These are phyloP conservation scores for Talaromyces wortmannii DNA, from an alignment of 495 filamentous ascomycete species.

Conservation along the genomic window DNA sequence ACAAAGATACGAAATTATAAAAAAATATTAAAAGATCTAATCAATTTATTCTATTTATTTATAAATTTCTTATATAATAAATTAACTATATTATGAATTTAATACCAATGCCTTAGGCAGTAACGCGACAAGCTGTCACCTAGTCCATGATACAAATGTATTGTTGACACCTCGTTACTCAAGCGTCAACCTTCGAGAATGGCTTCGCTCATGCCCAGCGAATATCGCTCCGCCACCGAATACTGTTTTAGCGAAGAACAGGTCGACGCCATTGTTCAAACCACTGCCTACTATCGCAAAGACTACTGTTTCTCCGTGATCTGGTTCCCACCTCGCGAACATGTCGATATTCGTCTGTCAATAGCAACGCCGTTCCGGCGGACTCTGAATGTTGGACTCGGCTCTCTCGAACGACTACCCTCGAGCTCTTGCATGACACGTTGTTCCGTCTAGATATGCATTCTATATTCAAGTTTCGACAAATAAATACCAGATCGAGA, in stretches of 20 bases:
- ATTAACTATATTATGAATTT: too few species aligned
- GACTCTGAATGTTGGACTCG: slow-evolving; percentile 16
- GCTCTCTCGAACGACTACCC: slow-evolving; percentile 26
- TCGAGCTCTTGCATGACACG: slow-evolving; percentile 26
- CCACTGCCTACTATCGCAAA: slow-evolving; percentile 26
- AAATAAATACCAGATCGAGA: slow-evolving; percentile 26
- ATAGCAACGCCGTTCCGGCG: slow-evolving; percentile 25
- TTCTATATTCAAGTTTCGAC: slow-evolving; percentile 31
- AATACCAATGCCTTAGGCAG: too few species aligned
- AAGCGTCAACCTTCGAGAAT: slow-evolving; percentile 10
- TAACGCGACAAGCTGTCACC: too few species aligned
- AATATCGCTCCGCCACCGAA: slow-evolving; percentile 14
- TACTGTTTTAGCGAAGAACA: slow-evolving; percentile 16
- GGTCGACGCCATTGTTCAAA: slow-evolving; percentile 17
- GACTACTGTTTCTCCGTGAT: slow-evolving; percentile 24
- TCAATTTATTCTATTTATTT: too few species aligned
- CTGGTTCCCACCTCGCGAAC: slow-evolving; percentile 21
- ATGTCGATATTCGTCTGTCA: slow-evolving; percentile 12
- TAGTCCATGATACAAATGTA: too few species aligned
- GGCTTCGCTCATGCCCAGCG: slow-evolving; percentile 9
- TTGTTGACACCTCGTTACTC: neutral
- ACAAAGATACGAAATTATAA: too few species aligned
- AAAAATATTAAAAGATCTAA: too few species aligned
- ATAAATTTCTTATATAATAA: too few species aligned
- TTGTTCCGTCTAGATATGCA: slow-evolving; percentile 26